A percentile compares a stretch with the other conserved stretches of the same genome.
Evolutionary conservation across 1,284 basidiomycete genomes (phyloP).

Genomic region (Melampsora abietis-canadensis): DNA sequence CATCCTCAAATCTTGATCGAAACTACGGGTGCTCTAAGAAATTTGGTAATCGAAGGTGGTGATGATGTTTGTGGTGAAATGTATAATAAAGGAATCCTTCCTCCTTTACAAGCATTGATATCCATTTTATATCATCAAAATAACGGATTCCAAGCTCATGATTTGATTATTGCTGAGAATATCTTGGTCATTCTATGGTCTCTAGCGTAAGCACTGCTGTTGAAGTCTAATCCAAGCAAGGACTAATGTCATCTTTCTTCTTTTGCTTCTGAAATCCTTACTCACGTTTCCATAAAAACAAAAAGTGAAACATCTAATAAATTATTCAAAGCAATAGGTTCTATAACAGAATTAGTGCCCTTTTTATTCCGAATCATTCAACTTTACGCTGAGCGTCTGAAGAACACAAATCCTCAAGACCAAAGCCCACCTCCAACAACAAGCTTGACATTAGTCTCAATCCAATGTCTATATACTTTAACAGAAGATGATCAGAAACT

Average conservation of each 20-base stretch:
- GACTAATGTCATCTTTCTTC: background rate
- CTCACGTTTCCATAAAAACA: background rate
- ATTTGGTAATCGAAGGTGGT: constrained; percentile 33
- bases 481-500: constrained; percentile 33
- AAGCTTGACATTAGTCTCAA: constrained; percentile 25
- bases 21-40: constrained; percentile 16
- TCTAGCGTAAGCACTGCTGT: constrained; percentile 24
- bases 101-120: constrained; percentile 7
- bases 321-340: constrained; percentile 9
- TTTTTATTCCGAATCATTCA: constrained; percentile 11
- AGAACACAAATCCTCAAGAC: background rate
- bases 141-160: background rate
- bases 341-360: constrained; percentile 18
- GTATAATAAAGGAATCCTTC: constrained; percentile 34
- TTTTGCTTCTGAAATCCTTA: background rate
- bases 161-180: constrained; percentile 7
- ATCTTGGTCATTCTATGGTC: constrained; percentile 20
- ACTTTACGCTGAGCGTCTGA: constrained; percentile 8
- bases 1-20: constrained; percentile 31
- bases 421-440: background rate
- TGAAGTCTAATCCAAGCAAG: background rate
- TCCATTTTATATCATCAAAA: no score
- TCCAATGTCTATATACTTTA: constrained; percentile 33
- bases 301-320: constrained; percentile 38
- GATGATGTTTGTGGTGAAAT: constrained; percentile 38